Percentiles rank a stretch among this genome's conserved stretches.
Conservation (phyloP, 2,329 filamentous ascomycete species). For the Xenoacremonium recifei region DNA sequence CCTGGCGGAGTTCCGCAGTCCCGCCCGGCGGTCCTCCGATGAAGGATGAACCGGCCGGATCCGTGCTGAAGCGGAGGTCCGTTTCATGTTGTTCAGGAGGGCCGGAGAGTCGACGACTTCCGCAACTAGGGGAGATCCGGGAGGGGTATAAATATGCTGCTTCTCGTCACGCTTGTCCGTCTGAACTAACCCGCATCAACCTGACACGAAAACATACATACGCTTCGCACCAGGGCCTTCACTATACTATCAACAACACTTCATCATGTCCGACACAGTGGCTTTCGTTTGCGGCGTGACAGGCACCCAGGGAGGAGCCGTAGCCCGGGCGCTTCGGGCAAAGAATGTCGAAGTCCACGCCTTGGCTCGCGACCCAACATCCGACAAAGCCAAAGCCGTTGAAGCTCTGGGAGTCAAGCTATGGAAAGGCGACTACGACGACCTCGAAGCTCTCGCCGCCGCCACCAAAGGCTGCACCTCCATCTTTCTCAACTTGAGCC, state of each 20-base stretch:
- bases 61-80: constrained; percentile 11
- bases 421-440: constrained; percentile 32
- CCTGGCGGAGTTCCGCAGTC: constrained; percentile 29
- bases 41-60: not conserved
- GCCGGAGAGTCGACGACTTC: too few relatives aligned
- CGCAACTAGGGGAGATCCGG: too few relatives aligned
- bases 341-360: constrained; percentile 32
- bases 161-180: too few relatives aligned
- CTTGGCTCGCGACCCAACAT: constrained; percentile 30
- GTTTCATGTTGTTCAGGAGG: too few relatives aligned
- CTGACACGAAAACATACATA: too few relatives aligned
- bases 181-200: too few relatives aligned
- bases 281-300: constrained; percentile 41
- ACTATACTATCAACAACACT: constrained; percentile 7
- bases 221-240: too few relatives aligned
- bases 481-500: constrained; percentile 34
- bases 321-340: constrained; percentile 33
- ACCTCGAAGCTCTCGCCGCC: constrained; percentile 26
- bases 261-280: constrained; percentile 28
- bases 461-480: constrained; percentile 29
- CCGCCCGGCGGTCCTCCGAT: constrained; percentile 17
- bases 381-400: constrained; percentile 29
- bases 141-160: too few relatives aligned
- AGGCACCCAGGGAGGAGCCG: constrained; percentile 37
- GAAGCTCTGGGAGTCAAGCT: constrained; percentile 31